phyloP scores from a whole-genome alignment of 1,139 yeast genomes.

The Pichia sp. region DNA sequence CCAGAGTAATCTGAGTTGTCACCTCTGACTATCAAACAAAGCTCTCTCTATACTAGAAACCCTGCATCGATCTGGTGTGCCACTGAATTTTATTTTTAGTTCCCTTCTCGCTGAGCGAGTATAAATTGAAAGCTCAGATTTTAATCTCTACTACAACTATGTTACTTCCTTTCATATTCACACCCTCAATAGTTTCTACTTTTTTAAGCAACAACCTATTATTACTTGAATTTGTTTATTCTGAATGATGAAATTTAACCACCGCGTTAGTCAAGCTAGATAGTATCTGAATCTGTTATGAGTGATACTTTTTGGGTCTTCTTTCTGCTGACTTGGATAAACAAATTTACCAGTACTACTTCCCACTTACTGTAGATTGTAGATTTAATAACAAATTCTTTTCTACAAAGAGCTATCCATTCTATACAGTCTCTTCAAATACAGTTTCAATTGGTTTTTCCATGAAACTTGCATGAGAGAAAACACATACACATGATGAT shows the following conservation, averaged over 20 bases:
- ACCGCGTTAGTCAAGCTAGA: slow-evolving; percentile 32
- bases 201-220: not conserved
- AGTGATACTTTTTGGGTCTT: slow-evolving; percentile 30
- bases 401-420: too few species aligned
- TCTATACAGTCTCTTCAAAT: slow-evolving; percentile 75
- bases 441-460: slow-evolving; percentile 98
- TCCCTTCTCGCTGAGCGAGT: too few species aligned
- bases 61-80: too few species aligned
- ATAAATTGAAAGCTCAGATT: too few species aligned
- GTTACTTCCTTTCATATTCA: too few species aligned
- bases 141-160: too few species aligned
- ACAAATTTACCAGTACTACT: not conserved
- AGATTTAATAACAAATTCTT: too few species aligned
- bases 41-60: too few species aligned
- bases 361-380: slow-evolving; percentile 4
- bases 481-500: slow-evolving; percentile 78
- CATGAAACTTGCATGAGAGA: slow-evolving; percentile 89
- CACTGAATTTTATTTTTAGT: too few species aligned
- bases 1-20: too few species aligned
- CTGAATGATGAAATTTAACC: slow-evolving; percentile 26
- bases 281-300: slow-evolving; percentile 30
- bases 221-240: slow-evolving; percentile 2
- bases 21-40: too few species aligned
- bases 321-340: slow-evolving; percentile 21
- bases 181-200: too few species aligned